phyloP scores from a whole-genome alignment of 257 asterid species.

The Solanum etuberosum region DNA sequence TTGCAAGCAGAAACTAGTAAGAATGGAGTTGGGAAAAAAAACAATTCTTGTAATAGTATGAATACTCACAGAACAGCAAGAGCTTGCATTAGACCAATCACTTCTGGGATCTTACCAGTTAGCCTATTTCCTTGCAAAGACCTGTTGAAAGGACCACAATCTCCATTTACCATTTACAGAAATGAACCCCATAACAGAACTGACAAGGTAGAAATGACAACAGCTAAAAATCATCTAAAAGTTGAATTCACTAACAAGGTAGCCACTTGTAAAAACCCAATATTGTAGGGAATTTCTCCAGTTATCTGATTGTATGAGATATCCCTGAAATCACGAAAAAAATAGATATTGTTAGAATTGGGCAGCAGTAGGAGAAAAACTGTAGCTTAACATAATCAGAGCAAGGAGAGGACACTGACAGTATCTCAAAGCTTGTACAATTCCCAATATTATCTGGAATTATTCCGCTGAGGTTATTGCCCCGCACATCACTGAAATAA shows the following conservation, averaged over 20 bases:
- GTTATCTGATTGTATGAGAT: slow-evolving; percentile 82
- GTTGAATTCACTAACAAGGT: slow-evolving; percentile 56
- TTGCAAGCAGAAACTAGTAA: background rate
- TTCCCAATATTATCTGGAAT: slow-evolving; percentile 91
- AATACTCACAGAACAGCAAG: slow-evolving; percentile 92
- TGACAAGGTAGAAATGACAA: background rate
- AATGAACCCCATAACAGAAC: background rate
- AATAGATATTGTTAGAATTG: background rate
- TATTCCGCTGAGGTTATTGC: slow-evolving; percentile 73
- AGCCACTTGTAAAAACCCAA: slow-evolving; percentile 97
- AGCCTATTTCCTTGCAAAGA: slow-evolving; percentile 91
- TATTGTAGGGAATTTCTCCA: slow-evolving; percentile 93
- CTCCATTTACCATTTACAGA: background rate
- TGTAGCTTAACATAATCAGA: background rate
- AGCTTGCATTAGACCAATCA: slow-evolving; percentile 97
- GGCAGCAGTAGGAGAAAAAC: background rate
- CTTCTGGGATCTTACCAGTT: slow-evolving; percentile 89
- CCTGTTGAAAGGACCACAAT: slow-evolving; percentile 20
- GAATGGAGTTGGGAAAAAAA: background rate
- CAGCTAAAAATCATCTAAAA: background rate
- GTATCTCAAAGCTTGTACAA: slow-evolving; percentile 91
- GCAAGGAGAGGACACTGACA: slow-evolving; percentile 37
- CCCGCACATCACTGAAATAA: slow-evolving; percentile 70
- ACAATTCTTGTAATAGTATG: background rate
- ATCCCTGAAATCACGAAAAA: slow-evolving; percentile 41